Evolutionary conservation across 192 early-diverging fungal genomes (phyloP), one percentile per base, ranked within the genome.

Genomic region (Coemansia sp.): DNA sequence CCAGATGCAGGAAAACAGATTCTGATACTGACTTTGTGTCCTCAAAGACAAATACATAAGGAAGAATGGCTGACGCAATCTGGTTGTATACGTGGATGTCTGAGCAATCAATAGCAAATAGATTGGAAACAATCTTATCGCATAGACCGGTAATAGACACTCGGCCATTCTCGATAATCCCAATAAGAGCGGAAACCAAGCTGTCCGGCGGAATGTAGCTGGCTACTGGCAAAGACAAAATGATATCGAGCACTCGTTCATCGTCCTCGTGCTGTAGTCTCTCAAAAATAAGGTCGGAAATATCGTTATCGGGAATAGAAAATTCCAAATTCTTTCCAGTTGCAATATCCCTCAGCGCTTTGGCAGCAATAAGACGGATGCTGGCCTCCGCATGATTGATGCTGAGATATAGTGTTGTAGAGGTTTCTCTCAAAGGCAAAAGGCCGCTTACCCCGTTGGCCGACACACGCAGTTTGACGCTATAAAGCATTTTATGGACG

Each of bases 371-470:
- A 32, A 92, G 73, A 9, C 95, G 87, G 21, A 93, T 86, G 12
- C 86, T 82, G 0, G 86, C 61, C 18, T 95, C 87, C 1, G 86
- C 80, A 61, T 93, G 90, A 60, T 91, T 87, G 55, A 97, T 79
- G 81, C 90, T 89, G 57, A 95, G 85, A 65, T 86, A 95, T 21
- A 97, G 74, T 5, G 92, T 94, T 1, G 93, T 94, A 54, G 87
- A 87, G 6, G 87, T 84, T 47, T 90, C 88, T 62, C 86, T 80
- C 12, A 95, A 71, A 3, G 89, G 72, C 63, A 83, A 22, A 22
- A 63, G 68, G 32, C 62, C 45, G 66, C 80, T 76, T 26, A 41
- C 65, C 7, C 52, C 51, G 10, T 26, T 49, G 11, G 59, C 40
- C 5, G 58, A 52, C 2, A 60, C 62, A 19, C 68, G 65, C 61